Percentiles rank a stretch among this genome's conserved stretches.
Evolutionary conservation across 148 eudicot genomes (phyloP).

Genomic region (Vaccinium darrowii): DNA sequence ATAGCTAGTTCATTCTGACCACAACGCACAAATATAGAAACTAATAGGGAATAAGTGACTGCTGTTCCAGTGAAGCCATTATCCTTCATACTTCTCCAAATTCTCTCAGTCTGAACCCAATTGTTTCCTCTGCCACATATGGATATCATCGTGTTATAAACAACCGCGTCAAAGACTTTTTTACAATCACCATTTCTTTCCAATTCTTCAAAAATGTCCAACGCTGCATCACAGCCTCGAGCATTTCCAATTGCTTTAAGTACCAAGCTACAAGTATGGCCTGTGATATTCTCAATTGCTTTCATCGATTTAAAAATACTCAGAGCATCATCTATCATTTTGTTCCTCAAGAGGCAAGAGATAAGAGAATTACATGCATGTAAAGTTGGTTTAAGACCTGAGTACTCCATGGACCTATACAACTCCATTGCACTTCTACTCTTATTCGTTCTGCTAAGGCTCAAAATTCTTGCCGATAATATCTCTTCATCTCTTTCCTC

Average conservation of each 20-base stretch:
- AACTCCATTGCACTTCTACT: conserved; percentile 50
- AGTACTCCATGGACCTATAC: conserved; percentile 48
- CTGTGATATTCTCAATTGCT: conserved; percentile 30
- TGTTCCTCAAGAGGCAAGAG: conserved; percentile 47
- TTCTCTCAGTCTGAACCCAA: conserved; percentile 40
- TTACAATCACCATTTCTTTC: conserved; percentile 28
- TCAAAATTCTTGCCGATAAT: conserved; percentile 44
- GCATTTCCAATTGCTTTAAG: conserved; percentile 46
- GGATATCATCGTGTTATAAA: conserved; percentile 56
- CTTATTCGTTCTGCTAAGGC: conserved; percentile 48
- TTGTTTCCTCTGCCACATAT: conserved; percentile 47
- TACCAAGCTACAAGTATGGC: conserved; percentile 56
- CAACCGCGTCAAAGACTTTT: conserved; percentile 43
- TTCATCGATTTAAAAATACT: conserved; percentile 41
- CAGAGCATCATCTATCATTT: conserved; percentile 42
- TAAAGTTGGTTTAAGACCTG: conserved; percentile 41
- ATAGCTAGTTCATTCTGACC: conserved; percentile 54
- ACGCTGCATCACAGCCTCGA: conserved; percentile 35
- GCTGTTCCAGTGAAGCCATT: conserved; percentile 40
- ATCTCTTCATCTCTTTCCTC: conserved; percentile 51
- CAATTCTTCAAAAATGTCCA: conserved; percentile 40
- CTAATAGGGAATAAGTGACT: conserved; percentile 47
- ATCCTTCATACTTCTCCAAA: conserved; percentile 55
- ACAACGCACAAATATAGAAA: conserved; percentile 63
- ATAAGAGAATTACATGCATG: conserved; percentile 68